Percentiles rank a stretch among this genome's conserved stretches.
These are phyloP conservation scores for Musa acuminata DNA, from an alignment of 176 grass and related monocot genomes.

Conservation along the genomic window DNA sequence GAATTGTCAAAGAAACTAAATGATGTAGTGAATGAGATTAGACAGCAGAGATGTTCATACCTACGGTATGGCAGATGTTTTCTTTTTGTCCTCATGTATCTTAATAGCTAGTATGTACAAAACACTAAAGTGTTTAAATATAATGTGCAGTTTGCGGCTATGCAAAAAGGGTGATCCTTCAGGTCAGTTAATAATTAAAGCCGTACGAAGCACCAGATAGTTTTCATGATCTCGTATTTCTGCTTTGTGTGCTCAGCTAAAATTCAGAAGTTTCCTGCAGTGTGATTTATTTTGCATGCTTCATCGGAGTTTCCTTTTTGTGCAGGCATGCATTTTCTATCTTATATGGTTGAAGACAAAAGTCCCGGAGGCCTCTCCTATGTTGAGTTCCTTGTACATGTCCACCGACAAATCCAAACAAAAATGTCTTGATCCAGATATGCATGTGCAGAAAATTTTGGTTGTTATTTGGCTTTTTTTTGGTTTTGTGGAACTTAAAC, in stretches of 20 bases:
- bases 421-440: constrained; percentile 40
- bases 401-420: constrained; percentile 83
- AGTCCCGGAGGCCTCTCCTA: constrained; percentile 56
- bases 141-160: constrained; percentile 43
- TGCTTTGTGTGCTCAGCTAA: no score
- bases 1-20: constrained; percentile 70
- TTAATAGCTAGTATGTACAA: neutral
- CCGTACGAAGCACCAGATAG: no score
- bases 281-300: neutral
- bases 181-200: constrained; percentile 35
- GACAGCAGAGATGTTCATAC: constrained; percentile 79
- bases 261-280: no score
- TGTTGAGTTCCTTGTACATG: constrained; percentile 80
- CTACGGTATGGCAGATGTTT: constrained; percentile 32
- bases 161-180: constrained; percentile 77
- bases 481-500: no score
- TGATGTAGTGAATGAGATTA: constrained; percentile 74
- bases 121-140: constrained; percentile 30
- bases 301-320: neutral
- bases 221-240: no score
- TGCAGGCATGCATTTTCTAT: constrained; percentile 68
- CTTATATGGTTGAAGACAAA: constrained; percentile 76
- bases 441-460: neutral
- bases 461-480: neutral
- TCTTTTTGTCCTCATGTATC: neutral